phyloP scores from a whole-genome alignment of 805 yeast species.

The Candida gorgasii region DNA sequence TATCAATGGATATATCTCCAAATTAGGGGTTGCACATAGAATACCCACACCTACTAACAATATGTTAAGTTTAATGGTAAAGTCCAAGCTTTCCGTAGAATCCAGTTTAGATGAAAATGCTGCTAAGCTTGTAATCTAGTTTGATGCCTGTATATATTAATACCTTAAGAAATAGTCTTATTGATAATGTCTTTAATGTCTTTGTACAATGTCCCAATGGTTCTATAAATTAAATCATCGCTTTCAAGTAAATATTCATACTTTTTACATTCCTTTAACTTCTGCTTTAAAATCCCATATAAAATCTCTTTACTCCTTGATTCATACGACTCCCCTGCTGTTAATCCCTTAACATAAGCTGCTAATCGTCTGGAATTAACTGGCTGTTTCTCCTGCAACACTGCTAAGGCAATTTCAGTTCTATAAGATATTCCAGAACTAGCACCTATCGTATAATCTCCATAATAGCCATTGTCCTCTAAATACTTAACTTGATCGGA shows the following conservation, averaged over 20 bases:
- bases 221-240: background rate
- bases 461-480: conserved; percentile 56
- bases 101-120: conserved; percentile 24
- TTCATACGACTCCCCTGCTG: conserved; percentile 40
- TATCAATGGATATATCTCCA: conserved; percentile 78
- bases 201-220: conserved; percentile 2
- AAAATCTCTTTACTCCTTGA: background rate
- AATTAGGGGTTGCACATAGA: conserved; percentile 49
- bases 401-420: conserved; percentile 72
- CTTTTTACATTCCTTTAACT: background rate
- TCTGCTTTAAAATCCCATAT: background rate
- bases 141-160: too few species aligned
- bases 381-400: conserved; percentile 40
- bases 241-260: background rate
- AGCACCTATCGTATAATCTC: conserved; percentile 66
- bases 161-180: too few species aligned
- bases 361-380: conserved; percentile 30
- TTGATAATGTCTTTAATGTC: conserved; percentile 5
- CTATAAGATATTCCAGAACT: conserved; percentile 64
- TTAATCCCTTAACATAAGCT: conserved; percentile 47
- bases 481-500: conserved; percentile 47
- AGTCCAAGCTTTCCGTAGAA: conserved; percentile 33
- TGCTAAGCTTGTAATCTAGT: background rate
- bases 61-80: conserved; percentile 48
- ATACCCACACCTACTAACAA: conserved; percentile 49